Evolutionary conservation across 2,329 filamentous ascomycete species (phyloP).

Genomic region (Claviceps cyperi): DNA sequence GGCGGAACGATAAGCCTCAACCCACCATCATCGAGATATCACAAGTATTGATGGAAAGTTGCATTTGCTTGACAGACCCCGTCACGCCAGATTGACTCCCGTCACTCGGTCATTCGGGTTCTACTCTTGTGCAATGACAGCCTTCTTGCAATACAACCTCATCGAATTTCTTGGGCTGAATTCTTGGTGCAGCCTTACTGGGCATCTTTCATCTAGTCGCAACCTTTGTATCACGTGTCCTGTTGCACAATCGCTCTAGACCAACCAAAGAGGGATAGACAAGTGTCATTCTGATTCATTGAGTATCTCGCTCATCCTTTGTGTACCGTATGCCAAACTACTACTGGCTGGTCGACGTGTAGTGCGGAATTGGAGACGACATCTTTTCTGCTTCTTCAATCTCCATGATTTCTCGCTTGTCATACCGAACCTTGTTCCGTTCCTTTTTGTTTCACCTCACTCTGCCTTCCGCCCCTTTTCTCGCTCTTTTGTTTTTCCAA

Average conservation of each 20-base stretch:
- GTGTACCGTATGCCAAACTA: not conserved
- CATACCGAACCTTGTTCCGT: not conserved
- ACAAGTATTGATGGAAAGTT: not conserved
- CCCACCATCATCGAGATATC: not conserved
- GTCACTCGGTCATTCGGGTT: not conserved
- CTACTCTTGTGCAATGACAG: not conserved
- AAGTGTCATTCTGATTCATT: conserved; percentile 1
- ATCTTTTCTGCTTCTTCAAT: not conserved
- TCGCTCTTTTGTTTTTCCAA: not conserved
- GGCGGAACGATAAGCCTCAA: not conserved
- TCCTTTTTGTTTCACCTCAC: not conserved
- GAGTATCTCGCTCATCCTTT: not conserved
- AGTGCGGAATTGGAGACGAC: not conserved
- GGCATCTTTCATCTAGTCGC: not conserved
- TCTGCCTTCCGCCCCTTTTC: too few species aligned
- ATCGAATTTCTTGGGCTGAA: conserved; percentile 1
- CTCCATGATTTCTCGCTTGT: not conserved
- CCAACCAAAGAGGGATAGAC: not conserved
- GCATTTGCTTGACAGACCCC: not conserved
- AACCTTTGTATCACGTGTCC: not conserved
- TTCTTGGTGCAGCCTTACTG: not conserved
- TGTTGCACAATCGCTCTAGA: conserved; percentile 1
- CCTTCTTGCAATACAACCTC: not conserved
- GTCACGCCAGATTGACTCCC: not conserved
- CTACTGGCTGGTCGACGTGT: not conserved